Evolutionary conservation across 805 yeast genomes (phyloP).

Genomic region (Kuraishia borneana): DNA sequence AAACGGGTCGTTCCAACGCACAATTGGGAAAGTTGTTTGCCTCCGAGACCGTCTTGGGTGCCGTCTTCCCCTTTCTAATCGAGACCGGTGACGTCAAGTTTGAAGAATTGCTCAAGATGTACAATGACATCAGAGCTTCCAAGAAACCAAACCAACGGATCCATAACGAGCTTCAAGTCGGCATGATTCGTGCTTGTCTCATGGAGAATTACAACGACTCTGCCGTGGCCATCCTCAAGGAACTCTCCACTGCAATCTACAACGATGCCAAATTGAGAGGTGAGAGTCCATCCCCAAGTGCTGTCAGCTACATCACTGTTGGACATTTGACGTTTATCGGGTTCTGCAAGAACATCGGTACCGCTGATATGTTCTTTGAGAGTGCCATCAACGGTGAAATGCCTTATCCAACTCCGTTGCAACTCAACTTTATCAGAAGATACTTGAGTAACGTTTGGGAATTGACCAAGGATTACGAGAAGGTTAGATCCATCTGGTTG

Average conservation of each 20-base stretch:
- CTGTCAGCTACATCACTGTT: constrained; percentile 45
- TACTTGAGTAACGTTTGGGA: constrained; percentile 52
- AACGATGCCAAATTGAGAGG: constrained; percentile 9
- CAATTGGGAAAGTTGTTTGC: constrained; percentile 34
- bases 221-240: constrained; percentile 55
- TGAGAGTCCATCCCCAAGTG: constrained; percentile 13
- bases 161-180: constrained; percentile 43
- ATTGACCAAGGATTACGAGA: constrained; percentile 43
- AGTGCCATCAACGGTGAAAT: constrained; percentile 59
- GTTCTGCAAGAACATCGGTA: constrained; percentile 56
- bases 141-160: constrained; percentile 19
- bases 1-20: constrained; percentile 39
- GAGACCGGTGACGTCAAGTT: constrained; percentile 49
- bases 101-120: constrained; percentile 49
- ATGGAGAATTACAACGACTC: constrained; percentile 51
- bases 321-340: constrained; percentile 75
- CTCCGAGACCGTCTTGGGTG: constrained; percentile 56
- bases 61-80: constrained; percentile 54
- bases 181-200: constrained; percentile 67
- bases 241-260: constrained; percentile 42
- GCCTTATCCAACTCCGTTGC: constrained; percentile 63
- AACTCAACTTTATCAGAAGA: constrained; percentile 61
- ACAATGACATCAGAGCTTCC: constrained; percentile 23
- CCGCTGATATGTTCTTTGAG: constrained; percentile 65
- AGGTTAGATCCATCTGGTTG: constrained; percentile 52